These are phyloP conservation scores for Hevea brasiliensis DNA, from an alignment of 345 rosid genomes.

Conservation along the genomic window DNA sequence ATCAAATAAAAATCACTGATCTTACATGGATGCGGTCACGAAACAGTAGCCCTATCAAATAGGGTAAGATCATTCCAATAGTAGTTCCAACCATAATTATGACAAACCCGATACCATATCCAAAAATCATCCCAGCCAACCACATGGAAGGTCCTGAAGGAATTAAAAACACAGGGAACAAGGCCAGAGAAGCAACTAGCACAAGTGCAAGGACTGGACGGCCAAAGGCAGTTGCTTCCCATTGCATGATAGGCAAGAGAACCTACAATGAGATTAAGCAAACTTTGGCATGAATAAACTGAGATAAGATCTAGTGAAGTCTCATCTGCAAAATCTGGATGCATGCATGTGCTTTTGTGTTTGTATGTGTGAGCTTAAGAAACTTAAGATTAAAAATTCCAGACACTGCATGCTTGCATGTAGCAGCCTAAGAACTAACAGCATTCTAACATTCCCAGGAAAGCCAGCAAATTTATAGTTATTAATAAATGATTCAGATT, in stretches of 20 bases:
- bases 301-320: not conserved
- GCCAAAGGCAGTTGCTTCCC: constrained; percentile 99
- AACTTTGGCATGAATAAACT: not conserved
- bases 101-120: constrained; percentile 84
- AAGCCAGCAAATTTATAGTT: not conserved
- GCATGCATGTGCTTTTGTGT: not conserved
- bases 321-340: not conserved
- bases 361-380: not conserved
- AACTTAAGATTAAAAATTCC: not conserved
- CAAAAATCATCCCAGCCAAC: constrained; percentile 98
- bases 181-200: constrained; percentile 79
- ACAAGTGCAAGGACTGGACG: constrained; percentile 90
- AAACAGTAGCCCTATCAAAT: constrained; percentile 69
- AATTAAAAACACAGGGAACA: constrained; percentile 88
- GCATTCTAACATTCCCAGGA: not conserved
- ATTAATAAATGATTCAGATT: not conserved
- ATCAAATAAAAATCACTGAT: not conserved
- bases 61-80: constrained; percentile 87
- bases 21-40: constrained; percentile 92
- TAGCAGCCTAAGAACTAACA: not conserved
- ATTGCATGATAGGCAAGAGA: constrained; percentile 76
- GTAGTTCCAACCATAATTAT: constrained; percentile 98
- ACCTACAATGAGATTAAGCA: constrained; percentile 43
- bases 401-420: not conserved
- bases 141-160: constrained; percentile 99